phyloP scores from a whole-genome alignment of 164 flowering plant genomes.

The Platanus orientalis region DNA sequence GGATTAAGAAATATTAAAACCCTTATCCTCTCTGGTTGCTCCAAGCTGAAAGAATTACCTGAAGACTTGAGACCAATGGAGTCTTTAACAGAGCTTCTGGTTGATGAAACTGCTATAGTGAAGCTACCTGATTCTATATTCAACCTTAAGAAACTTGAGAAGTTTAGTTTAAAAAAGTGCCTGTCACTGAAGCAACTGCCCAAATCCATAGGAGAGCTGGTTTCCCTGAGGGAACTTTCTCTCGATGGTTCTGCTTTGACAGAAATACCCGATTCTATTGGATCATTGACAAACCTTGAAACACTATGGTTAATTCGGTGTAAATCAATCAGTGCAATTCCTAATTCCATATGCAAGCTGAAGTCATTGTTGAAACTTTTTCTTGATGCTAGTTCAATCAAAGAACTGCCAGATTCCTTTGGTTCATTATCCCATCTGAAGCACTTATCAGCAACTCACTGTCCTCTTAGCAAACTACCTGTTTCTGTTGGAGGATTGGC shows the following conservation, averaged over 20 bases:
- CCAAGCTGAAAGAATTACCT: conserved; percentile 32
- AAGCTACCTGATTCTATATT: conserved; percentile 36
- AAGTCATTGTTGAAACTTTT: conserved; percentile 21
- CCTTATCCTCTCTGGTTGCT: conserved; percentile 40
- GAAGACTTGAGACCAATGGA: conserved; percentile 26
- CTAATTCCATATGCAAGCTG: conserved; percentile 35
- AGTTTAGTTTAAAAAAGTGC: conserved; percentile 28
- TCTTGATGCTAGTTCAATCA: conserved; percentile 20
- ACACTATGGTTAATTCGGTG: conserved; percentile 30
- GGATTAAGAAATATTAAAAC: conserved; percentile 36
- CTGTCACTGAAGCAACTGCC: conserved; percentile 28
- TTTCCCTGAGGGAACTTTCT: conserved; percentile 29
- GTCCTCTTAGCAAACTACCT: conserved; percentile 29
- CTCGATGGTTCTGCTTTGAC: conserved; percentile 23
- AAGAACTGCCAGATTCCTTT: conserved; percentile 32
- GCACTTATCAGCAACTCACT: conserved; percentile 21
- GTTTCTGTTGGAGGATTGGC: conserved; percentile 32
- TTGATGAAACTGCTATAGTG: conserved; percentile 32
- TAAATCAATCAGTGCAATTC: conserved; percentile 28
- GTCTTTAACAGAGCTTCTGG: conserved; percentile 31
- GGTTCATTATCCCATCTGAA: conserved; percentile 32
- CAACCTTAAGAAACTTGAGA: conserved; percentile 38
- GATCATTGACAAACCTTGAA: conserved; percentile 34
- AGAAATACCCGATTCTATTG: conserved; percentile 34
- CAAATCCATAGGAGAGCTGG: conserved; percentile 18